Evolutionary conservation across 371 early-diverging fungal species (phyloP), one percentile per base, ranked within the genome.

Genomic region (Rhizomucor miehei): DNA sequence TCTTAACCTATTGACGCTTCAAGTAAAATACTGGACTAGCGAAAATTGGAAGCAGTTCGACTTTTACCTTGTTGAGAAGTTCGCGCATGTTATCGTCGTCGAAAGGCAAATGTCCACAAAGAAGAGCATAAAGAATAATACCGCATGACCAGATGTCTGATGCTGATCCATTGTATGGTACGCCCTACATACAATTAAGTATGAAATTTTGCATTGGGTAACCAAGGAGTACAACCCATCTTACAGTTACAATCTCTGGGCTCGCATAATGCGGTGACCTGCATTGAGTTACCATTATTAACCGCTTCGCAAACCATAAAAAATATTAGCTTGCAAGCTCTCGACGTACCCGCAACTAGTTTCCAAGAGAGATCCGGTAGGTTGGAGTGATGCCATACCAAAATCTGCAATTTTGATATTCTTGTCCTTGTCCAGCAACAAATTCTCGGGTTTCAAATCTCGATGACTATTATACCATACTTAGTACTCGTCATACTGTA

Each of bases 371-470:
- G 80, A 76, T 6, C 88, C 87, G 1, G 77, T 48, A 14, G 84
- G 85, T 54, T 90, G 90, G 40, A 92, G 56, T 1, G 85, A 87
- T 0, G 91, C 92, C 90, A 90, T 89, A n/a, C 91, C 91, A 71
- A 90, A 92, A 59, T 92, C 91, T 25, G 89, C 90, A 61, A 90
- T 86, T 58, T 92, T 93, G 24, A 86, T 88, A 57, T 75, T 84
- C 35, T 84, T 85, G 37, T 83, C 78, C 55, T 57, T 57, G 69
- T 96, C 95, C 16, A 99, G 75, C 52, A 99, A 77, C 44, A 99
- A 76, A 70, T 99, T 99, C 57, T 88, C 90, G 66, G 97, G 96
- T 65, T 99, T 99, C 16, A 99, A 74, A 72, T 99, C 99, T 50
- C 99, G 89, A 74, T 99, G 98, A 54, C 96, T 92, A 58, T 49